These are phyloP conservation scores for Parastagonospora avenae DNA, from an alignment of 2,329 filamentous ascomycete genomes.

Conservation along the genomic window DNA sequence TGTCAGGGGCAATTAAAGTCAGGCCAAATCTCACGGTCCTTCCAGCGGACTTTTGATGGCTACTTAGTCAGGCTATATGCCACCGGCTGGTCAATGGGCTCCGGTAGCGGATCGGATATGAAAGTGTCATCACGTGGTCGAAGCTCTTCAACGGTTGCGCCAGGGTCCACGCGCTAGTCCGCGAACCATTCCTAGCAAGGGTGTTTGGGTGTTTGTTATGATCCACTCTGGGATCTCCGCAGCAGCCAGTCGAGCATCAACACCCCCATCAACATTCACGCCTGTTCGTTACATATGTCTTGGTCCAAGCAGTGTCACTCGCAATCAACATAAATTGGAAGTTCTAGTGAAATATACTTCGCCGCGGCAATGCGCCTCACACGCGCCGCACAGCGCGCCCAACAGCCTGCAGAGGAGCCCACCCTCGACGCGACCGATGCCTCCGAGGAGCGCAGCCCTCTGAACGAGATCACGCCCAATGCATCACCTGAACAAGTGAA, in stretches of 20 bases:
- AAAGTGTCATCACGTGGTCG: constrained; percentile 16
- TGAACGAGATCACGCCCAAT: constrained; percentile 50
- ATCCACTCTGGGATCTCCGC: constrained; percentile 13
- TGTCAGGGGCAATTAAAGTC: not conserved
- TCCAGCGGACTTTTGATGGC: not conserved
- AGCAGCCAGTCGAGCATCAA: constrained; percentile 12
- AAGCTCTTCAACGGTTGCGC: not conserved
- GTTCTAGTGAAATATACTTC: constrained; percentile 1
- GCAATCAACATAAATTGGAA: constrained; percentile 1
- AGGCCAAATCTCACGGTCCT: not conserved
- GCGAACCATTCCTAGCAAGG: constrained; percentile 13
- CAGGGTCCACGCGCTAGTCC: constrained; percentile 11
- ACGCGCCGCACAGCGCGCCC: constrained; percentile 50
- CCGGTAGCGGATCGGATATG: not conserved
- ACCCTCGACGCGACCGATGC: constrained; percentile 33
- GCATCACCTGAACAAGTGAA: constrained; percentile 21
- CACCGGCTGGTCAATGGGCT: constrained; percentile 1
- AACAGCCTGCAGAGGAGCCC: constrained; percentile 46
- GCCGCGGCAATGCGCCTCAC: constrained; percentile 49
- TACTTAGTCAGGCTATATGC: not conserved
- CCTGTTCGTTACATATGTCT: constrained; percentile 21
- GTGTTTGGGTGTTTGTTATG: constrained; percentile 21
- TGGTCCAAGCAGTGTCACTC: constrained; percentile 11
- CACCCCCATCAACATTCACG: constrained; percentile 22
- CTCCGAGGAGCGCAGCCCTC: constrained; percentile 39